Conservation (phyloP, 2,329 filamentous ascomycete genomes). For the Alternaria ethzedia region DNA sequence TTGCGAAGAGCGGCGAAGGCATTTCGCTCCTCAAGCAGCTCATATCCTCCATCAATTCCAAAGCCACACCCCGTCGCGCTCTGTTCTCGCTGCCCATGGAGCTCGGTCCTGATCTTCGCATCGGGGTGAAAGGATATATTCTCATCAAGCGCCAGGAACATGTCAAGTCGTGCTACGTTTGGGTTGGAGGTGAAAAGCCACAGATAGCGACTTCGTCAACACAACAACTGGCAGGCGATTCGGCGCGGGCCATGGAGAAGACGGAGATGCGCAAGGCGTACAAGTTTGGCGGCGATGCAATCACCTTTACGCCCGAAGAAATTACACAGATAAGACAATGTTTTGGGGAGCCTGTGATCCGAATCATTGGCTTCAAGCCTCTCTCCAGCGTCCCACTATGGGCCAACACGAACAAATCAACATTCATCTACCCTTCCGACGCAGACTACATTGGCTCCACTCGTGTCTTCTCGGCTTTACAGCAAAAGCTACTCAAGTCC, state of each 20-base stretch:
- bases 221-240: conserved; percentile 78
- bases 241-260: conserved; percentile 77
- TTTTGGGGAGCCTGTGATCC: conserved; percentile 82
- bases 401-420: conserved; percentile 85
- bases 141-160: conserved; percentile 84
- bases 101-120: conserved; percentile 80
- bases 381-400: conserved; percentile 76
- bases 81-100: conserved; percentile 90
- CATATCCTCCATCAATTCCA: conserved; percentile 87
- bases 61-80: conserved; percentile 82
- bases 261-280: conserved; percentile 87
- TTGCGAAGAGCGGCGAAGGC: conserved; percentile 74
- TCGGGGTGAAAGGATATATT: conserved; percentile 93
- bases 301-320: conserved; percentile 86
- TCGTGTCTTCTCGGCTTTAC: conserved; percentile 87
- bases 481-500: conserved; percentile 81
- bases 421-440: conserved; percentile 93
- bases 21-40: conserved; percentile 80
- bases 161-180: conserved; percentile 84
- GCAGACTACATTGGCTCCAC: conserved; percentile 89
- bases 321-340: conserved; percentile 72
- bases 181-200: conserved; percentile 81
- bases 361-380: conserved; percentile 93
- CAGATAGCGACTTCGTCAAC: conserved; percentile 80
- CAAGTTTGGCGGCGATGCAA: conserved; percentile 91